A percentile compares a stretch with the other conserved stretches of the same genome.
phyloP scores from a whole-genome alignment of 805 yeast genomes.

The Naumovozyma dairenensis region DNA sequence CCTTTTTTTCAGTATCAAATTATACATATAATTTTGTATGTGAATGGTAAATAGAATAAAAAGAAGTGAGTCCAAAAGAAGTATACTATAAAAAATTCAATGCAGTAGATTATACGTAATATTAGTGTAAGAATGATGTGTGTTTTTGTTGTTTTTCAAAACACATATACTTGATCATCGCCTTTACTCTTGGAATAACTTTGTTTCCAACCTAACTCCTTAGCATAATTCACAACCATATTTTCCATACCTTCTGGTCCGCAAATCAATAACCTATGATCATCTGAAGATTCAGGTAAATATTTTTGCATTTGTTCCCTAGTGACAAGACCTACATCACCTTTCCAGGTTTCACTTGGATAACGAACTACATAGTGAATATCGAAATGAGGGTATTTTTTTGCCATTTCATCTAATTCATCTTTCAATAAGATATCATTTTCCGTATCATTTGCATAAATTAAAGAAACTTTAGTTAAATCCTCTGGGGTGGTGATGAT shows the following conservation, averaged over 20 bases:
- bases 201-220: slow-evolving; percentile 49
- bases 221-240: slow-evolving; percentile 38
- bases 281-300: slow-evolving; percentile 40
- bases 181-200: slow-evolving; percentile 38
- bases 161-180: slow-evolving; percentile 51
- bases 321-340: slow-evolving; percentile 50
- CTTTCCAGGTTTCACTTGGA: slow-evolving; percentile 45
- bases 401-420: slow-evolving; percentile 62
- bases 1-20: too few species aligned
- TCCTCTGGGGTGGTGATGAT: slow-evolving; percentile 64
- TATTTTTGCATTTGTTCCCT: slow-evolving; percentile 45
- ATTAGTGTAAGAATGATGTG: too few species aligned
- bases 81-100: background rate
- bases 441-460: slow-evolving; percentile 67
- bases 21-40: too few species aligned
- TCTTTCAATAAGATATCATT: slow-evolving; percentile 65
- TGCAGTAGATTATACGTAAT: too few species aligned
- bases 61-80: too few species aligned
- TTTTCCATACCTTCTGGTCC: slow-evolving; percentile 68
- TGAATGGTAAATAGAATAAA: too few species aligned
- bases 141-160: slow-evolving; percentile 26
- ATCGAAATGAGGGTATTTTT: slow-evolving; percentile 50
- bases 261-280: slow-evolving; percentile 56
- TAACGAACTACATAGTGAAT: slow-evolving; percentile 49
- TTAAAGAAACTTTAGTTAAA: slow-evolving; percentile 46